A percentile compares a stretch with the other conserved stretches of the same genome.
Conservation (phyloP, 306 rosid species). For the Rosa lucieae region DNA sequence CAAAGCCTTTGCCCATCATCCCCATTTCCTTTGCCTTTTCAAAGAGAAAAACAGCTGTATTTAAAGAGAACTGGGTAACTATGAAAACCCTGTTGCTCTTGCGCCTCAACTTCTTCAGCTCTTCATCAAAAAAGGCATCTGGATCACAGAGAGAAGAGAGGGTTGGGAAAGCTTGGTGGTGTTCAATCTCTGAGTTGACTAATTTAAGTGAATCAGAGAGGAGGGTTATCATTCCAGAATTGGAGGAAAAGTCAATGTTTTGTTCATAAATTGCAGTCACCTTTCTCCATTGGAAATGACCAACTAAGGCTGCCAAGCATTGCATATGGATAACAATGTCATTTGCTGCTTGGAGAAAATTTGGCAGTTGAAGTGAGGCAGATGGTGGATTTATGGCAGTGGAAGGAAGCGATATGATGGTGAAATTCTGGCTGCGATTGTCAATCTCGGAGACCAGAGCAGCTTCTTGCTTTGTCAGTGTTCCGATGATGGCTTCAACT, state of each 20-base stretch:
- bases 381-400: conserved; percentile 16
- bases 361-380: conserved; percentile 23
- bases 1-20: conserved; percentile 58
- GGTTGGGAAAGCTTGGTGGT: conserved; percentile 36
- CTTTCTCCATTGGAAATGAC: conserved; percentile 46
- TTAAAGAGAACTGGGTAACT: conserved; percentile 49
- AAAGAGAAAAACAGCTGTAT: conserved; percentile 36
- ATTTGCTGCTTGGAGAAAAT: conserved; percentile 47
- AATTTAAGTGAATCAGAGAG: conserved; percentile 48
- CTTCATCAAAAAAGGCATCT: conserved; percentile 30
- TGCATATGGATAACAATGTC: conserved; percentile 34
- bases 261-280: conserved; percentile 47
- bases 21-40: conserved; percentile 48
- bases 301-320: conserved; percentile 57
- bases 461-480: conserved; percentile 40
- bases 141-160: conserved; percentile 37
- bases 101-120: conserved; percentile 37
- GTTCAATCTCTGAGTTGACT: conserved; percentile 44
- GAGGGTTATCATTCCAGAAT: conserved; percentile 19
- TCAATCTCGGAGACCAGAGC: conserved; percentile 29
- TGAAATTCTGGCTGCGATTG: conserved; percentile 23
- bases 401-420: conserved; percentile 49
- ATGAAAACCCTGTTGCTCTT: conserved; percentile 51
- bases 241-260: conserved; percentile 21
- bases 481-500: conserved; percentile 51